A percentile compares a stretch with the other conserved stretches of the same genome.
Conservation (phyloP, 129 eudicot species). For the Pulicaria dysenterica region DNA sequence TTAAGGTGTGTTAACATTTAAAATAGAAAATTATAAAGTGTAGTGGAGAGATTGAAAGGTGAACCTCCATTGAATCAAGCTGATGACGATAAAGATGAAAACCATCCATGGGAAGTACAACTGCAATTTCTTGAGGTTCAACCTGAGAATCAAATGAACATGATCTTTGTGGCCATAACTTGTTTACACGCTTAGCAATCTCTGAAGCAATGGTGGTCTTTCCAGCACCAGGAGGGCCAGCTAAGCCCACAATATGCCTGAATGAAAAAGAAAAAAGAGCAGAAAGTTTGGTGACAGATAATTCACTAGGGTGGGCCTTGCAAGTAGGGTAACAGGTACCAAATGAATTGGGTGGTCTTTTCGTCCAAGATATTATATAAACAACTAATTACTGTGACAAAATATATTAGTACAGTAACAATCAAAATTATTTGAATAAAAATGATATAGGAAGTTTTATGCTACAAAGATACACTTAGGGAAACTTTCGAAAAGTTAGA, state of each 20-base stretch:
- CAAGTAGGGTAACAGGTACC: not conserved
- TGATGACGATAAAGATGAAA: conserved; percentile 90
- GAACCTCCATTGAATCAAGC: conserved; percentile 88
- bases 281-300: conserved; percentile 23
- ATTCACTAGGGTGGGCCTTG: not conserved
- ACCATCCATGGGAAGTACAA: conserved; percentile 93
- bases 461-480: not conserved
- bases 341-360: not conserved
- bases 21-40: not conserved
- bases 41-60: conserved; percentile 10
- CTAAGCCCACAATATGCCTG: conserved; percentile 91
- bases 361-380: too few species aligned
- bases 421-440: too few species aligned
- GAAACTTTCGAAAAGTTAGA: not conserved
- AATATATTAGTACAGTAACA: too few species aligned
- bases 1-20: conserved; percentile 6
- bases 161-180: conserved; percentile 76
- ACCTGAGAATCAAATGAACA: conserved; percentile 66
- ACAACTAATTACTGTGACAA: too few species aligned
- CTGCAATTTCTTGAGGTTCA: conserved; percentile 75
- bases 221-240: conserved; percentile 99
- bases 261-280: conserved; percentile 14
- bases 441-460: not conserved
- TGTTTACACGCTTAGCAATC: conserved; percentile 74
- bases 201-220: conserved; percentile 87